phyloP scores from a whole-genome alignment of 2,329 filamentous ascomycete genomes.

The Alternaria consortialis region DNA sequence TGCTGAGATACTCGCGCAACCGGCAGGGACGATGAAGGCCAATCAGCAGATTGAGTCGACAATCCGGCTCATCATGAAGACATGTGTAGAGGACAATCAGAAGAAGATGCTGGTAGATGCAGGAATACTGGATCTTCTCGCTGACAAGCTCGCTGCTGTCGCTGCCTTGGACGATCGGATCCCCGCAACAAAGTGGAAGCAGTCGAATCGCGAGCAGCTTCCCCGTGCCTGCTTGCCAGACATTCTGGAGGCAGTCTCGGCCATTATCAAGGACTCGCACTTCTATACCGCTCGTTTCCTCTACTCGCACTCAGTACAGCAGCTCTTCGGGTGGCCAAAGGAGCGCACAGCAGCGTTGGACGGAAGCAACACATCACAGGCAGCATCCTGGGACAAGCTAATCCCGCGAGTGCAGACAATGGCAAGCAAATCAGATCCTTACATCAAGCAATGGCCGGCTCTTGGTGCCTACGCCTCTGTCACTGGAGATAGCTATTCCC shows the following conservation, averaged over 20 bases:
- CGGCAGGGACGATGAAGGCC: conserved; percentile 60
- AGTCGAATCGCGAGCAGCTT: conserved; percentile 30
- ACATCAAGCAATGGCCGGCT: conserved; percentile 56
- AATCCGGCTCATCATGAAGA: conserved; percentile 65
- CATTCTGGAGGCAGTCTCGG: conserved; percentile 78
- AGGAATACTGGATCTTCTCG: conserved; percentile 81
- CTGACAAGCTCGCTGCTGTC: conserved; percentile 68
- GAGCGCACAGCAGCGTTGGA: conserved; percentile 33
- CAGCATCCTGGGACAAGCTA: conserved; percentile 43
- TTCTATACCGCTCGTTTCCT: conserved; percentile 74
- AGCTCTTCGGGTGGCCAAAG: conserved; percentile 45
- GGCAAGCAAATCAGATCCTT: conserved; percentile 50
- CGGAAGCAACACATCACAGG: conserved; percentile 23
- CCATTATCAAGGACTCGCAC: conserved; percentile 80
- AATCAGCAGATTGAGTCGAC: conserved; percentile 71
- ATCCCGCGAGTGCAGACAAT: conserved; percentile 52
- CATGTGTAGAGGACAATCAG: conserved; percentile 75
- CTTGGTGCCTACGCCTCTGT: conserved; percentile 47
- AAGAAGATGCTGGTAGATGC: conserved; percentile 75
- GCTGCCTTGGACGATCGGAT: conserved; percentile 39
- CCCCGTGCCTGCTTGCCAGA: conserved; percentile 68
- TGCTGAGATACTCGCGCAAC: conserved; percentile 70
- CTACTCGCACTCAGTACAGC: conserved; percentile 53
- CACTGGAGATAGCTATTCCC: conserved; percentile 40
- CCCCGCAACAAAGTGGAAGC: conserved; percentile 27